Conservation (phyloP, 2,329 filamentous ascomycete genomes). For the Colletotrichum lindemuthianum region DNA sequence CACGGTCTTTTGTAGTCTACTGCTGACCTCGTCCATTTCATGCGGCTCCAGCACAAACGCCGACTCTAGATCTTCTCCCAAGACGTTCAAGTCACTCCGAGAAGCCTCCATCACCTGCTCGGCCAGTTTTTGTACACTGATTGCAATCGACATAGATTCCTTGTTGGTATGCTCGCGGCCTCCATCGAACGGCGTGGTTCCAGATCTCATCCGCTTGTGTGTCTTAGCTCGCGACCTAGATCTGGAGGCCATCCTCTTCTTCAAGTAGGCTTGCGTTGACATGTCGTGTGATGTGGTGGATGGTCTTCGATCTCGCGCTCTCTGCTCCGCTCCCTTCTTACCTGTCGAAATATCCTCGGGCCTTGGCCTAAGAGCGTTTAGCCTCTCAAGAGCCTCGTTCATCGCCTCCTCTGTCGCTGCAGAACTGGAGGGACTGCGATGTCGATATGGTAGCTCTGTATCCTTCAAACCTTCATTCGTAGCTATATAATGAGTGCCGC, state of each 20-base stretch:
- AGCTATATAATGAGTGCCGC: too few relatives aligned
- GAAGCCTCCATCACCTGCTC: background rate
- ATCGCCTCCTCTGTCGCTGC: slow-evolving; percentile 5
- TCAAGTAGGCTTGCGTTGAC: slow-evolving; percentile 12
- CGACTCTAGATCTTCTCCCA: slow-evolving; percentile 10
- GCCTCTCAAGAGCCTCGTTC: slow-evolving; percentile 14
- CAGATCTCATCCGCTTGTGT: slow-evolving; percentile 27
- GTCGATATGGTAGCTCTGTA: background rate
- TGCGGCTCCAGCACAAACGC: slow-evolving; percentile 11
- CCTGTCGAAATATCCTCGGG: background rate
- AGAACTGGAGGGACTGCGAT: background rate
- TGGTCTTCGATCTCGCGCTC: background rate
- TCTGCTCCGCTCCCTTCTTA: slow-evolving; percentile 7
- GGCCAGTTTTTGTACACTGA: slow-evolving; percentile 6
- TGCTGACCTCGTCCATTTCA: slow-evolving; percentile 19
- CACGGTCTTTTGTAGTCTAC: slow-evolving; percentile 26
- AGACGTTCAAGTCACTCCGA: slow-evolving; percentile 20
- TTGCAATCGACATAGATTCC: background rate
- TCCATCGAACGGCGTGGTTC: slow-evolving; percentile 21
- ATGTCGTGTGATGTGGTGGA: background rate
- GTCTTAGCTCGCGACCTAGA: slow-evolving; percentile 14
- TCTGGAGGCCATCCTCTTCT: slow-evolving; percentile 13
- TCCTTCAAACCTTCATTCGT: too few relatives aligned
- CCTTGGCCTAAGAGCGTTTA: slow-evolving; percentile 15
- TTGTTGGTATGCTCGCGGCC: background rate